Evolutionary conservation across 768 basidiomycete genomes (phyloP).

Genomic region (Phanerodontia chrysosporium): DNA sequence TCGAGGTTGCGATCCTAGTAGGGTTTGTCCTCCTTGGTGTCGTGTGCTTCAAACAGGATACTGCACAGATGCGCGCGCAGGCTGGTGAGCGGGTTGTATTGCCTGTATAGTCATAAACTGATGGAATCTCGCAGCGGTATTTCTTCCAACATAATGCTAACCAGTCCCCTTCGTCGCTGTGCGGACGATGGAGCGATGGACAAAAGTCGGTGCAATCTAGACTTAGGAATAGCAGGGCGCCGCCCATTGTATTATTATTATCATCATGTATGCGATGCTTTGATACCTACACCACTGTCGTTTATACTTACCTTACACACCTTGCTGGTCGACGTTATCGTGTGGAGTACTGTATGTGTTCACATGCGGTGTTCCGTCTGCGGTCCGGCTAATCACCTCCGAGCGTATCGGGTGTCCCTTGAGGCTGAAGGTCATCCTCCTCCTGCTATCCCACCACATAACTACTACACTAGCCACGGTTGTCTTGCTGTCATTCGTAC

Average conservation of each 20-base stretch:
- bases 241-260: neutral
- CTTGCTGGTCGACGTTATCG: neutral
- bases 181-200: neutral
- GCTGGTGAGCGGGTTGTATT: constrained; percentile 55
- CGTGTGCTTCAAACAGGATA: constrained; percentile 70
- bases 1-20: constrained; percentile 68
- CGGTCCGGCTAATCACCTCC: neutral
- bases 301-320: constrained; percentile 2
- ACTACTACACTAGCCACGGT: too few relatives aligned
- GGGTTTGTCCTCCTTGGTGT: constrained; percentile 82
- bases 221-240: neutral
- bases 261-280: neutral
- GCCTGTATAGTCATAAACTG: constrained; percentile 5
- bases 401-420: neutral
- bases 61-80: constrained; percentile 62
- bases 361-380: neutral
- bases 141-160: constrained; percentile 62
- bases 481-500: too few relatives aligned
- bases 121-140: constrained; percentile 38
- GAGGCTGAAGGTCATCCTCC: neutral
- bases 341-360: neutral
- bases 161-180: neutral
- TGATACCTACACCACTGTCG: neutral
- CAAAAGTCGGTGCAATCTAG: neutral
- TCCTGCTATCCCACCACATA: too few relatives aligned